These are phyloP conservation scores for Alternaria sp. DNA, from an alignment of 2,329 filamentous ascomycete species.

Conservation along the genomic window DNA sequence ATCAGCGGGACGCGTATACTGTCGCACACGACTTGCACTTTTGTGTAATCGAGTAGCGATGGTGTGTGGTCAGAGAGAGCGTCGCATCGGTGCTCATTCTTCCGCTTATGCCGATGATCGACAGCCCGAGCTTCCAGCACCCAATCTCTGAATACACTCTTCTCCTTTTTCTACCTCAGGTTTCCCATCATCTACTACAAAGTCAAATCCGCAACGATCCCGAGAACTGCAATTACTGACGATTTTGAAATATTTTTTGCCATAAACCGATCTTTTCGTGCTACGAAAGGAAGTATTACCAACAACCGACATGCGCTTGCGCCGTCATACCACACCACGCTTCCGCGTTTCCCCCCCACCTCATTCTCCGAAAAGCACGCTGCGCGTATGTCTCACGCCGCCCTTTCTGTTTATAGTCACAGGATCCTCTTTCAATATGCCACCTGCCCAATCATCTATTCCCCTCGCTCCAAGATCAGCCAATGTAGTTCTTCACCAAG, in stretches of 20 bases:
- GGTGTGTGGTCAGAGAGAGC: slow-evolving; percentile 11
- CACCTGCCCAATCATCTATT: background rate
- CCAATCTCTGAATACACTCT: background rate
- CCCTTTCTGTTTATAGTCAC: slow-evolving; percentile 12
- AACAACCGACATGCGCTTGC: slow-evolving; percentile 16
- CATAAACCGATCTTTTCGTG: background rate
- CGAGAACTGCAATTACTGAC: background rate
- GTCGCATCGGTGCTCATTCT: slow-evolving; percentile 9
- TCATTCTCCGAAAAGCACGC: slow-evolving; percentile 28
- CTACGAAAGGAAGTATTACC: background rate
- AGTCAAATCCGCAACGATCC: background rate
- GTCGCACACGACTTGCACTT: background rate
- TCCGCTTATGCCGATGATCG: slow-evolving; percentile 19
- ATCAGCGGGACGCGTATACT: slow-evolving; percentile 1
- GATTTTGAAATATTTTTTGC: background rate
- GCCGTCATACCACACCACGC: slow-evolving; percentile 7
- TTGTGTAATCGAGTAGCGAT: background rate
- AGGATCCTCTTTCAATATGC: background rate
- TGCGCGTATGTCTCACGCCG: slow-evolving; percentile 4
- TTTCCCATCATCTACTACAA: background rate
- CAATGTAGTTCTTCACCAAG: slow-evolving; percentile 5
- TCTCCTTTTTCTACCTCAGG: background rate
- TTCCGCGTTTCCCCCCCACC: slow-evolving; percentile 32
- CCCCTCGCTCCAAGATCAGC: background rate
- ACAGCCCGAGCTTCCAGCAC: slow-evolving; percentile 6